Conservation (phyloP, 306 rosid genomes). For the Trichosanthes truncata region DNA sequence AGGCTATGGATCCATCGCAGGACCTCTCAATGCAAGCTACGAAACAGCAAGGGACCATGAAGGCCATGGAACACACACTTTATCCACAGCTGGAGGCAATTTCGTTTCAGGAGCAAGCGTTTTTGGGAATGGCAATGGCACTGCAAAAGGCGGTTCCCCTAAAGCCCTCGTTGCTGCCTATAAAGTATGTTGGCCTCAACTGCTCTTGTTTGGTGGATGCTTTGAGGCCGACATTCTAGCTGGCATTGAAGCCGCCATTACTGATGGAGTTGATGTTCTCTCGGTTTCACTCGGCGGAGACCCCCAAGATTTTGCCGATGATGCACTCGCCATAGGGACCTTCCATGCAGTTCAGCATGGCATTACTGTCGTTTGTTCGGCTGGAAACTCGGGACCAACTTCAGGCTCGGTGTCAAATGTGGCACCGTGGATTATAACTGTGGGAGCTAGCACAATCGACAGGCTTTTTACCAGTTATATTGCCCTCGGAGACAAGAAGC, state of each 20-base stretch:
- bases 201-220: slow-evolving; percentile 11
- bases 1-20: slow-evolving; percentile 17
- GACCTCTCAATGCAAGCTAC: not conserved
- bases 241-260: slow-evolving; percentile 54
- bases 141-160: slow-evolving; percentile 81
- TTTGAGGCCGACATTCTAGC: slow-evolving; percentile 43
- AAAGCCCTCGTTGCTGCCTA: slow-evolving; percentile 64
- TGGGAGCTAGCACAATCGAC: slow-evolving; percentile 59
- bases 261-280: slow-evolving; percentile 57
- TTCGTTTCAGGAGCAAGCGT: slow-evolving; percentile 30
- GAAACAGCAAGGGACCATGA: slow-evolving; percentile 34
- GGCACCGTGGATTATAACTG: slow-evolving; percentile 59
- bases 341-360: slow-evolving; percentile 43
- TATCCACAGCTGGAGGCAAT: slow-evolving; percentile 72
- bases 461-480: slow-evolving; percentile 28
- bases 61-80: slow-evolving; percentile 81
- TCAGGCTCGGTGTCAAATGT: slow-evolving; percentile 29
- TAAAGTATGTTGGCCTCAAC: slow-evolving; percentile 57
- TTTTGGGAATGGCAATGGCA: slow-evolving; percentile 51
- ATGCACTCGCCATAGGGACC: slow-evolving; percentile 38
- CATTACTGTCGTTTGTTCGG: slow-evolving; percentile 36
- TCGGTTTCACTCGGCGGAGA: slow-evolving; percentile 29
- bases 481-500: slow-evolving; percentile 35
- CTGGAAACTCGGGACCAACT: slow-evolving; percentile 50
- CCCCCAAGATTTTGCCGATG: not conserved